Evolutionary conservation across 2,329 filamentous ascomycete species (phyloP).

Genomic region (Colletotrichum sp.): DNA sequence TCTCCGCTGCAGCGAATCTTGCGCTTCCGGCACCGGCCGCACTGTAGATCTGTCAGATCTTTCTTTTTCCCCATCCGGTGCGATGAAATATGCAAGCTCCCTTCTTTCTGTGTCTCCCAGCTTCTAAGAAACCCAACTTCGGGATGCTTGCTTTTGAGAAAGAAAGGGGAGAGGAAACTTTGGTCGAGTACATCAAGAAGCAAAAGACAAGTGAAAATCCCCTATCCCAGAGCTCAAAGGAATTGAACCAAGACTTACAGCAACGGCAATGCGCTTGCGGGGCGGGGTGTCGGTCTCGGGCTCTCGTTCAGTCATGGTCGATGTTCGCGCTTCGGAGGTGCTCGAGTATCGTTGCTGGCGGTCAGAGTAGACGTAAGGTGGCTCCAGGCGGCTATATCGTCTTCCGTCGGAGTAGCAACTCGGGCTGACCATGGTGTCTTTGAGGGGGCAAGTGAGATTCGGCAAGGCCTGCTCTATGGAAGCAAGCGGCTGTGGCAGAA

Average conservation of each 20-base stretch:
- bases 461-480: slow-evolving; percentile 11
- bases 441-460: not conserved
- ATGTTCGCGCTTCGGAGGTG: slow-evolving; percentile 39
- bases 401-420: slow-evolving; percentile 42
- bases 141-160: not conserved
- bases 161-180: not conserved
- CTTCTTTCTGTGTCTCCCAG: not conserved
- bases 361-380: slow-evolving; percentile 41
- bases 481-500: not conserved
- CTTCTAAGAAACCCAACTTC: not conserved
- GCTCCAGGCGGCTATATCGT: slow-evolving; percentile 45
- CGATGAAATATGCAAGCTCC: not conserved
- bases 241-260: slow-evolving; percentile 47
- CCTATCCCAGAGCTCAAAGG: not conserved
- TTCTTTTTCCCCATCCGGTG: not conserved
- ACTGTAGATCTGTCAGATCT: slow-evolving; percentile 57
- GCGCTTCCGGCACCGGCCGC: slow-evolving; percentile 85
- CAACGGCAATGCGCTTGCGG: slow-evolving; percentile 64
- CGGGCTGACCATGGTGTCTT: slow-evolving; percentile 46
- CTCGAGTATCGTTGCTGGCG: slow-evolving; percentile 39
- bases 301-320: slow-evolving; percentile 45
- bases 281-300: slow-evolving; percentile 49
- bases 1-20: slow-evolving; percentile 97
- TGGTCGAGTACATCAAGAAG: not conserved
- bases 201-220: not conserved